Evolutionary conservation across 2,329 filamentous ascomycete species (phyloP).

Genomic region (Claviceps humidiphila): DNA sequence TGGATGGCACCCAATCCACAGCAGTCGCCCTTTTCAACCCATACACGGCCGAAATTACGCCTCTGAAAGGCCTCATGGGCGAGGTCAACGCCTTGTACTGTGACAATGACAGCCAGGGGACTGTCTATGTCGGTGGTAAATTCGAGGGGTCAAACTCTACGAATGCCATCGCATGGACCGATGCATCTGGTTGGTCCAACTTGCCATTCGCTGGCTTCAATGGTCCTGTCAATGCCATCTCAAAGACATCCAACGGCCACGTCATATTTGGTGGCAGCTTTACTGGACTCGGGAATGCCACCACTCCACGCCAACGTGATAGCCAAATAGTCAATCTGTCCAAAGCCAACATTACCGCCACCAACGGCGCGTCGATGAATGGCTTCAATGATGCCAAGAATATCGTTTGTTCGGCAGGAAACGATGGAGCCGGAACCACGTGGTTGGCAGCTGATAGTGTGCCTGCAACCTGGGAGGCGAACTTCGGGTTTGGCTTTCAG

Average conservation of each 20-base stretch:
- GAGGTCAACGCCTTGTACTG: constrained; percentile 74
- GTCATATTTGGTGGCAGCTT: constrained; percentile 90
- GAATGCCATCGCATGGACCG: constrained; percentile 77
- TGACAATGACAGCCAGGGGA: constrained; percentile 56
- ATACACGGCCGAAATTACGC: constrained; percentile 52
- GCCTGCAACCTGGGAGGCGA: constrained; percentile 70
- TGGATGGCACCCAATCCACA: constrained; percentile 62
- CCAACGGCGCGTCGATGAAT: constrained; percentile 43
- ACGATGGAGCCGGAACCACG: constrained; percentile 59
- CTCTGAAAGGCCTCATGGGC: constrained; percentile 71
- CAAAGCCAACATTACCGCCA: constrained; percentile 59
- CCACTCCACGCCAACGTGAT: constrained; percentile 51
- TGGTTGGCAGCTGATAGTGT: constrained; percentile 66
- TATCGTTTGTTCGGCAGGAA: constrained; percentile 61
- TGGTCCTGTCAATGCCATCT: constrained; percentile 76
- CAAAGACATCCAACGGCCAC: constrained; percentile 64
- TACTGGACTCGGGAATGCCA: constrained; percentile 73
- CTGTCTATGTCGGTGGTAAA: constrained; percentile 83
- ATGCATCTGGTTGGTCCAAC: constrained; percentile 56
- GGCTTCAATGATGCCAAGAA: constrained; percentile 66
- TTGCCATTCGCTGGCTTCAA: constrained; percentile 92
- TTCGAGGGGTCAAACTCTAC: constrained; percentile 71
- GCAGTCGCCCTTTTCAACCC: constrained; percentile 75
- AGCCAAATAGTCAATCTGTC: constrained; percentile 74
- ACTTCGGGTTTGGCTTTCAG: constrained; percentile 70